Evolutionary conservation across 1,284 basidiomycete species (phyloP).

Genomic region (Blastosporella zonata): DNA sequence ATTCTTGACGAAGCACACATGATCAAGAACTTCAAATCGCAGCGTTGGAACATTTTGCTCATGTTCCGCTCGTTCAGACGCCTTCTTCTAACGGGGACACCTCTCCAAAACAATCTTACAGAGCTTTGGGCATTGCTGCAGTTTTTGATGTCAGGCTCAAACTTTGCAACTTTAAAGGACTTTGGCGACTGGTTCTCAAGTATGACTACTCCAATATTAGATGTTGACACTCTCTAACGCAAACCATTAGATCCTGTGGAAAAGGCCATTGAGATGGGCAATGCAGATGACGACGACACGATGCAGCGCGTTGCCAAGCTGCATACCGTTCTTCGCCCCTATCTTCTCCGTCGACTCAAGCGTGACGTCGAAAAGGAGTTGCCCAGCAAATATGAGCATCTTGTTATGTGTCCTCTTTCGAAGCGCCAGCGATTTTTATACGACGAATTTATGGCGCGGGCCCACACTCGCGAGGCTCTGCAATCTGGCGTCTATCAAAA

Average conservation of each 20-base stretch:
- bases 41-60: constrained; percentile 94
- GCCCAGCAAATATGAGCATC: constrained; percentile 93
- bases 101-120: constrained; percentile 93
- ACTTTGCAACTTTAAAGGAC: constrained; percentile 92
- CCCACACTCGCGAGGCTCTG: constrained; percentile 84
- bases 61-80: constrained; percentile 91
- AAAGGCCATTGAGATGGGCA: constrained; percentile 89
- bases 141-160: constrained; percentile 92
- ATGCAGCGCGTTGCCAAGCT: constrained; percentile 86
- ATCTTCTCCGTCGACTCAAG: constrained; percentile 92
- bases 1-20: constrained; percentile 97
- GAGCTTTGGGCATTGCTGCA: constrained; percentile 95
- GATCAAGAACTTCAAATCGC: constrained; percentile 97
- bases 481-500: constrained; percentile 85
- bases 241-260: constrained; percentile 76
- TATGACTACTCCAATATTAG: constrained; percentile 38
- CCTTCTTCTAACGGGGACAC: constrained; percentile 89
- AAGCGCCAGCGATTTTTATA: constrained; percentile 96
- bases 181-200: constrained; percentile 98
- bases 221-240: constrained; percentile 10
- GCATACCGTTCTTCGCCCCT: constrained; percentile 91
- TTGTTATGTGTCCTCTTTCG: constrained; percentile 88
- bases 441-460: constrained; percentile 96
- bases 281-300: constrained; percentile 78
- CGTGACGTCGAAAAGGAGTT: constrained; percentile 95